Conservation (phyloP, 495 filamentous ascomycete genomes). For the Cetradonia linearis region DNA sequence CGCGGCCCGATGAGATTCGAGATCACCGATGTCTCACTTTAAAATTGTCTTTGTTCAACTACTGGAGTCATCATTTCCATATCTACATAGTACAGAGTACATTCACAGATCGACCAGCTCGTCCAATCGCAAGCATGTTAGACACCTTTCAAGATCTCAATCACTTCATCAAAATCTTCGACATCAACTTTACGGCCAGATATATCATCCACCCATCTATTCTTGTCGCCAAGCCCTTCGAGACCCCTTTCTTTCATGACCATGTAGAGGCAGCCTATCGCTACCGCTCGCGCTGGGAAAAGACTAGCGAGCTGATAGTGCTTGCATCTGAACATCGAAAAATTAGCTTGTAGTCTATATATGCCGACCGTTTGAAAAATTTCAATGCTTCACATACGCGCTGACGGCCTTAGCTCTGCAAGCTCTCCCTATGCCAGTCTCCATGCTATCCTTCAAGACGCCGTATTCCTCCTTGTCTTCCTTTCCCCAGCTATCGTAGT, state of each 20-base stretch:
- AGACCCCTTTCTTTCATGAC: conserved; percentile 28
- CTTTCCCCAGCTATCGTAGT: conserved; percentile 26
- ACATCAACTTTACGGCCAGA: conserved; percentile 31
- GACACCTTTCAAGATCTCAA: conserved; percentile 15
- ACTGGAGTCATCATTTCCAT: background rate
- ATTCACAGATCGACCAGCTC: background rate
- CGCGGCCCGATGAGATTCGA: background rate
- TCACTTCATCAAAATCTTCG: conserved; percentile 34
- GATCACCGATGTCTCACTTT: background rate
- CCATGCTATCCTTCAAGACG: conserved; percentile 29
- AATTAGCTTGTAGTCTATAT: background rate
- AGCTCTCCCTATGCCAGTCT: conserved; percentile 29
- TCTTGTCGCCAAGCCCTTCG: conserved; percentile 7
- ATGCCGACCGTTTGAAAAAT: background rate
- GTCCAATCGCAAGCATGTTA: background rate
- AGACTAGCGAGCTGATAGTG: conserved; percentile 31
- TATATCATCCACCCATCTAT: conserved; percentile 29
- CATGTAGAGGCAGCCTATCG: conserved; percentile 31
- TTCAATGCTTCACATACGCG: conserved; percentile 25
- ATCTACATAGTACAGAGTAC: background rate
- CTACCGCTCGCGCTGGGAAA: conserved; percentile 33
- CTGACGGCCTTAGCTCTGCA: conserved; percentile 28
- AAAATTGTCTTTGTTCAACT: background rate
- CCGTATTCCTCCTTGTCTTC: conserved; percentile 34
- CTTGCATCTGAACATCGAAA: conserved; percentile 22